Conservation (phyloP, 2,329 filamentous ascomycete species). For the Helminthosporium solani region DNA sequence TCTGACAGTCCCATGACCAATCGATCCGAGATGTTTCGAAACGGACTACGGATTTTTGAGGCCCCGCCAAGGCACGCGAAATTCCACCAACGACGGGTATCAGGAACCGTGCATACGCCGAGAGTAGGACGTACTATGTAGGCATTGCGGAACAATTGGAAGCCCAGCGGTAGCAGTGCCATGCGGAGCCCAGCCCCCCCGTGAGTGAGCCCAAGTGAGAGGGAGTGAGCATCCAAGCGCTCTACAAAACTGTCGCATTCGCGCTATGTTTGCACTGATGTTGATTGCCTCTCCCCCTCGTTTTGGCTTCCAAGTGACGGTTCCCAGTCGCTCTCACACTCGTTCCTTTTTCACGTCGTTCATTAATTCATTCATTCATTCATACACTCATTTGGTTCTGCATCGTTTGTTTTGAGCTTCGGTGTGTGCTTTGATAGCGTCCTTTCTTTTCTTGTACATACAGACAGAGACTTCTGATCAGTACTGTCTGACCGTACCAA, state of each 20-base stretch:
- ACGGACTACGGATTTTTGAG: too few relatives aligned
- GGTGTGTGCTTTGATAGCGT: background rate
- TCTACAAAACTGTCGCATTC: background rate
- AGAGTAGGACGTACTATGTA: too few relatives aligned
- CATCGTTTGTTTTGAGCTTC: background rate
- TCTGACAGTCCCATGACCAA: too few relatives aligned
- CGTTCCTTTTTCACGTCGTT: background rate
- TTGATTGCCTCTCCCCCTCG: background rate
- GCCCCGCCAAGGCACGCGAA: too few relatives aligned
- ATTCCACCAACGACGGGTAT: too few relatives aligned
- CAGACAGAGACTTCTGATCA: background rate
- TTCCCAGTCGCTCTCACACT: background rate
- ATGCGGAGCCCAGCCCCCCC: too few relatives aligned
- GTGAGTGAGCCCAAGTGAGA: background rate
- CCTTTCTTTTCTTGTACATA: background rate
- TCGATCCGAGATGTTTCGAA: too few relatives aligned
- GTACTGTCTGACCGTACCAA: background rate
- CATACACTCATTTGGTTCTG: too few relatives aligned
- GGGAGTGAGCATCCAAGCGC: background rate
- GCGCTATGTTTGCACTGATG: background rate
- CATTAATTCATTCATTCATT: too few relatives aligned
- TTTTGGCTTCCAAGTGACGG: background rate
- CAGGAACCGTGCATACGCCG: too few relatives aligned
- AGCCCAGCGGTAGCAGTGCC: too few relatives aligned
- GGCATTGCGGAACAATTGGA: too few relatives aligned